Evolutionary conservation across 768 basidiomycete genomes (phyloP), one percentile per base, ranked within the genome.

Genomic region (Cyclocybe aegerita): DNA sequence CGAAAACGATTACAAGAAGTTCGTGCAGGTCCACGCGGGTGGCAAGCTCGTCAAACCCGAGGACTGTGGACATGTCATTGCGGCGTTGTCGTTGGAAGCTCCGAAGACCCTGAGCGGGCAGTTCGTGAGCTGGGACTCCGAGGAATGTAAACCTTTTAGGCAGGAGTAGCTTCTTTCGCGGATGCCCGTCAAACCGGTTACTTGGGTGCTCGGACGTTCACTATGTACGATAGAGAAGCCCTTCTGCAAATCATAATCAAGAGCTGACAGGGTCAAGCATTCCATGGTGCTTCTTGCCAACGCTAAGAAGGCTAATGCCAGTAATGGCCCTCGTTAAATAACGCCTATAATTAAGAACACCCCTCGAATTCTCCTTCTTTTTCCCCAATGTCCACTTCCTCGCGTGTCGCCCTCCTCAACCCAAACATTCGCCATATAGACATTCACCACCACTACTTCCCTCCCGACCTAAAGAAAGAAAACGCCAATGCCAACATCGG

Each of bases 111-210:
- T 92, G 37, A 88, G 76, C 47, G 94, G 94, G 16, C 70, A 83
- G 59, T 98, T 93, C 62, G 71, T 95, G 48, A 83, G 75, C 60
- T 96, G 93, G 90, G 80, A 90, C 60, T 78, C 80, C 16, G 83
- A 85, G 17, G 81, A 81, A 54, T 89, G 87, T 66, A 74, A 70
- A 61, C 70, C 75, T 7, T 88, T 81, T 65, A 72, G 78, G 55
- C 66, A 60, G 50, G 55, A 62, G 36, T 46, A 54, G 43, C 38
- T 10, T 49, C 31, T 23, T 32, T 38, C 15, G 12, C 17, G 34
- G 23, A 37, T 42, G 49, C 43, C 39, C 32, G 30, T 34, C 23
- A 16, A 46, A 54, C 32, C 10, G n/a, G 35, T 45, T 36, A 15
- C 38, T 30, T 49, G 11, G 30, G 7, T 52, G 23, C 23, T 23